Percentiles rank a stretch among this genome's conserved stretches.
Conservation (phyloP, 305 asterid species). For the Fraxinus xanthoxyloides region DNA sequence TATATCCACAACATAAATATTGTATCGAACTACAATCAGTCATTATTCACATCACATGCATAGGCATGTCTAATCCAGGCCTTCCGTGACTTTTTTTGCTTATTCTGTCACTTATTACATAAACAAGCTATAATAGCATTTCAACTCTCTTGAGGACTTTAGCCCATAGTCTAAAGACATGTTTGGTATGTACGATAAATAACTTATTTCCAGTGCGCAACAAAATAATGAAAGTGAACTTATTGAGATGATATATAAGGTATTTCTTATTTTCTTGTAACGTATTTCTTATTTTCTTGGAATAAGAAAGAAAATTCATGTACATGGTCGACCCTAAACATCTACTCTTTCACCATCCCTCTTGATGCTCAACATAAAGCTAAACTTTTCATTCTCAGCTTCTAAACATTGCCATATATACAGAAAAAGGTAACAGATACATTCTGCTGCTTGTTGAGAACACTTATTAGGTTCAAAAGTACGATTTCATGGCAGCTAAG, state of each 20-base stretch:
- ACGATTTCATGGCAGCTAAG: conserved; percentile 18
- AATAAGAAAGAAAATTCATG: neutral
- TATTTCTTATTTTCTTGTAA: neutral
- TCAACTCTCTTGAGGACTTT: neutral
- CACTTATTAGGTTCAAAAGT: conserved; percentile 1
- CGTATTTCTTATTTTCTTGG: neutral
- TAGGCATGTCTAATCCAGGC: too few species aligned
- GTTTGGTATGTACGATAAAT: neutral
- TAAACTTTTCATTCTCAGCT: conserved; percentile 26
- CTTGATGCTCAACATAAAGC: neutral
- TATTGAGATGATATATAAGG: neutral
- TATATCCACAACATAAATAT: too few species aligned
- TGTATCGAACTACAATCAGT: too few species aligned
- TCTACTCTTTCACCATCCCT: neutral
- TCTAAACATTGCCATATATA: conserved; percentile 12
- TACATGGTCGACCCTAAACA: neutral
- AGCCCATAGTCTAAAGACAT: neutral
- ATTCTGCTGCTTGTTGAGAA: conserved; percentile 29
- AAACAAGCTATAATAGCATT: neutral
- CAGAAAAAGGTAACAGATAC: conserved; percentile 21
- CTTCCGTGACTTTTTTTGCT: too few species aligned
- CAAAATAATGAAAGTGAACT: neutral
- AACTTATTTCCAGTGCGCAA: neutral
- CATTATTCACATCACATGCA: too few species aligned
- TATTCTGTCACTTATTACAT: neutral